These are phyloP conservation scores for Phialophora macrospora DNA, from an alignment of 2,329 filamentous ascomycete species.

Conservation along the genomic window DNA sequence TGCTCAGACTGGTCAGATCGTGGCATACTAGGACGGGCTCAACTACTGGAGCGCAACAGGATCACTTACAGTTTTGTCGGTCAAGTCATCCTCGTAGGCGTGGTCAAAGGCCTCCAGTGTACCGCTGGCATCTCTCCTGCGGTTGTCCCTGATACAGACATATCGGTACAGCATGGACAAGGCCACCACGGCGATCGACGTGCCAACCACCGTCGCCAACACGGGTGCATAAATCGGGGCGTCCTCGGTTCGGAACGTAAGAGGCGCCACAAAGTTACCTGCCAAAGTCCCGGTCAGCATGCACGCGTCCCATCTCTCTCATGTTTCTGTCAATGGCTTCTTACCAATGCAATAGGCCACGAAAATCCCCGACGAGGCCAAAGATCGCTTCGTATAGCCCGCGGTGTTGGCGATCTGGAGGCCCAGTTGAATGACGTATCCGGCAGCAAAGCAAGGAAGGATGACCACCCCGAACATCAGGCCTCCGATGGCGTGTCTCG, in stretches of 20 bases:
- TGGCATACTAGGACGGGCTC: background rate
- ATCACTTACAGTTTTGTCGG: conserved; percentile 46
- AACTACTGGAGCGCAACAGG: background rate
- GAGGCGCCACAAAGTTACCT: conserved; percentile 20
- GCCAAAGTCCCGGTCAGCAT: background rate
- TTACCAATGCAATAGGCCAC: no score
- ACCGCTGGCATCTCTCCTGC: conserved; percentile 27
- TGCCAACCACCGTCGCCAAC: conserved; percentile 43
- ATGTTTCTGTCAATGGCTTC: no score
- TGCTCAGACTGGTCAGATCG: background rate
- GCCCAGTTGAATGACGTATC: no score
- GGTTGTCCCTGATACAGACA: conserved; percentile 38
- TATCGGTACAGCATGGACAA: conserved; percentile 37
- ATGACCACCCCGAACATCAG: no score
- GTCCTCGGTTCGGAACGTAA: conserved; percentile 37
- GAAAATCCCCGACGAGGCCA: no score
- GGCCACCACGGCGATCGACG: conserved; percentile 35
- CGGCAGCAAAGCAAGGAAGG: no score
- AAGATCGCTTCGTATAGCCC: no score
- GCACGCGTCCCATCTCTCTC: no score
- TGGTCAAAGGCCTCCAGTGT: conserved; percentile 56
- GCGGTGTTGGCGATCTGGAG: no score
- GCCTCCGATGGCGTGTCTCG: no score
- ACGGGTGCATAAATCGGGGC: conserved; percentile 40
- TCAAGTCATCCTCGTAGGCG: conserved; percentile 41